These are phyloP conservation scores for Colletotrichum aenigma DNA, from an alignment of 2,329 filamentous ascomycete genomes.

Conservation along the genomic window DNA sequence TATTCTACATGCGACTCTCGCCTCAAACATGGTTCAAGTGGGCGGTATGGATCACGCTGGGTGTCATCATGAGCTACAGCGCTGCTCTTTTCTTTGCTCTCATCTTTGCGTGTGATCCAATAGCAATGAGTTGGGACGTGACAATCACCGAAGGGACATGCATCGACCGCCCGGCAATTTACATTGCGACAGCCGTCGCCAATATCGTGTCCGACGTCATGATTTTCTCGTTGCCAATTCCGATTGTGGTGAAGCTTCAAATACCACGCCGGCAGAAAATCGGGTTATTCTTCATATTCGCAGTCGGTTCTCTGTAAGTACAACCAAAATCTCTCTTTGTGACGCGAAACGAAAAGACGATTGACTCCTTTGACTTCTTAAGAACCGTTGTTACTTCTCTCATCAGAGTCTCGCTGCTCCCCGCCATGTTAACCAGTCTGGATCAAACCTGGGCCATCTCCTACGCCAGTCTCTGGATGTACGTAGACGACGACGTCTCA, in stretches of 20 bases:
- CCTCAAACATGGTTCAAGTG: constrained; percentile 36
- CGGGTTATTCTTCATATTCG: constrained; percentile 46
- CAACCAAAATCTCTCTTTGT: background rate
- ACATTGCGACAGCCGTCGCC: constrained; percentile 50
- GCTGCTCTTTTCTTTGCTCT: constrained; percentile 37
- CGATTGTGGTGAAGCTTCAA: constrained; percentile 47
- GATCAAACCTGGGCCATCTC: constrained; percentile 35
- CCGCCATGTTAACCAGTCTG: constrained; percentile 25
- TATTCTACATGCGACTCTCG: constrained; percentile 40
- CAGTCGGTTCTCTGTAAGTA: constrained; percentile 40
- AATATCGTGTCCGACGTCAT: constrained; percentile 53
- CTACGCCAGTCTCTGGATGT: constrained; percentile 32
- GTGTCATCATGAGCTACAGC: constrained; percentile 33
- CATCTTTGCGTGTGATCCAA: constrained; percentile 40
- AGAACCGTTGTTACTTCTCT: constrained; percentile 37
- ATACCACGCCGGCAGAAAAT: constrained; percentile 50
- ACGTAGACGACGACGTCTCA: background rate
- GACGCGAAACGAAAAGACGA: background rate
- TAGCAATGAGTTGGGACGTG: constrained; percentile 35
- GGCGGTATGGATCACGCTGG: constrained; percentile 30
- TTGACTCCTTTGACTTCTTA: constrained; percentile 10
- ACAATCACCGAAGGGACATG: constrained; percentile 38
- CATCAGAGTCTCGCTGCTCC: constrained; percentile 30
- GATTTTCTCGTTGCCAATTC: constrained; percentile 49
- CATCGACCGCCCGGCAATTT: constrained; percentile 48